Evolutionary conservation across 441 rosid genomes (phyloP).

Genomic region (Populus hybrid): DNA sequence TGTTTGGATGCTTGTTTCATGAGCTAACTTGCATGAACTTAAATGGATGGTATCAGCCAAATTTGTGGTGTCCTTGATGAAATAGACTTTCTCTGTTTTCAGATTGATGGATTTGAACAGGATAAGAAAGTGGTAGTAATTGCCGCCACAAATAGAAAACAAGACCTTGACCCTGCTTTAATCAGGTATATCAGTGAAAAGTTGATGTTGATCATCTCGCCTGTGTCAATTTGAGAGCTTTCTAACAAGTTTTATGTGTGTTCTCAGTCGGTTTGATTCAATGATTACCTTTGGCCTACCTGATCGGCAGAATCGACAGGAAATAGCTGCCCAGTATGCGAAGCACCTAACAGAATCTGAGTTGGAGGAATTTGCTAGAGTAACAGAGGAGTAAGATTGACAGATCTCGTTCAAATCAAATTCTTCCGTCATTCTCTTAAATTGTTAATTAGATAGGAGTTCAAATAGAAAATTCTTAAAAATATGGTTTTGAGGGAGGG

Average conservation of each 20-base stretch:
- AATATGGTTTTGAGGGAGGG: not conserved
- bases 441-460: not conserved
- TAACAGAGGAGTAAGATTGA: slow-evolving; percentile 54
- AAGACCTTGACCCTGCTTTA: slow-evolving; percentile 91
- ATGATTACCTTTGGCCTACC: slow-evolving; percentile 77
- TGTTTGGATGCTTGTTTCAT: slow-evolving; percentile 3
- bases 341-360: slow-evolving; percentile 75
- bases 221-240: slow-evolving; percentile 4
- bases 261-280: slow-evolving; percentile 85
- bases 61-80: slow-evolving; percentile 6
- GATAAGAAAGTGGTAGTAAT: slow-evolving; percentile 83
- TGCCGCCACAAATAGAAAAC: slow-evolving; percentile 94
- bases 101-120: slow-evolving; percentile 97
- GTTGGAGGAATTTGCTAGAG: slow-evolving; percentile 56
- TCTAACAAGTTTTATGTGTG: slow-evolving; percentile 14
- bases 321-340: slow-evolving; percentile 80
- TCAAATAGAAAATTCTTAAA: not conserved
- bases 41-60: not conserved
- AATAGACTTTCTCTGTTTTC: slow-evolving; percentile 11
- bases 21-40: not conserved
- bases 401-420: not conserved
- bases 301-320: slow-evolving; percentile 60
- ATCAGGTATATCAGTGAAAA: slow-evolving; percentile 48
- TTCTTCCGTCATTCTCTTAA: not conserved
- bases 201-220: not conserved